These are phyloP conservation scores for Lasiodiplodia theobromae DNA, from an alignment of 2,329 filamentous ascomycete species.

Conservation along the genomic window DNA sequence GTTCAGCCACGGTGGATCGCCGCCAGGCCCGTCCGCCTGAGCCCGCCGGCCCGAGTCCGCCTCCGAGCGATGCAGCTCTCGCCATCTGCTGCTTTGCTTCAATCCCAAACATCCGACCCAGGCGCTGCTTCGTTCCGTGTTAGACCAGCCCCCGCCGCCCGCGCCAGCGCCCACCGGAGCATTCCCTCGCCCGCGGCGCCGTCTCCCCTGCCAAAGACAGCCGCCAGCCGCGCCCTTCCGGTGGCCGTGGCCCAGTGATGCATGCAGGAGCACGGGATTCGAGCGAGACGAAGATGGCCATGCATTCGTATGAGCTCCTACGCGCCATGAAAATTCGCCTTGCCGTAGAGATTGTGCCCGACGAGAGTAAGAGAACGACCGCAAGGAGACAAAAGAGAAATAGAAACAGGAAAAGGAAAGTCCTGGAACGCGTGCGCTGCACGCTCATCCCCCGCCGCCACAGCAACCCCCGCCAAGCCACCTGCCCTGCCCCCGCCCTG, in stretches of 20 bases:
- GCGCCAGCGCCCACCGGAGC: neutral
- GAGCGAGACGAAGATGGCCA: neutral
- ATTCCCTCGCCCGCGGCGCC: neutral
- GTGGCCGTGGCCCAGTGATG: neutral
- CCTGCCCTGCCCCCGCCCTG: neutral
- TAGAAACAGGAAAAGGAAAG: neutral
- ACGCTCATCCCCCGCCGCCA: neutral
- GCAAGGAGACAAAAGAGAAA: constrained; percentile 15
- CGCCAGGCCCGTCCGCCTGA: constrained; percentile 2
- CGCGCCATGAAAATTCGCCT: neutral
- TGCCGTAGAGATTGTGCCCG: constrained; percentile 8
- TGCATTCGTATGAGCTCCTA: constrained; percentile 22
- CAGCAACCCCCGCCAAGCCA: neutral
- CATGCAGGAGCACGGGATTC: constrained; percentile 2
- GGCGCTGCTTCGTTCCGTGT: neutral
- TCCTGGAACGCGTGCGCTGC: constrained; percentile 2
- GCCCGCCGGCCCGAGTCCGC: constrained; percentile 14
- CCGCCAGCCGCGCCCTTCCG: neutral
- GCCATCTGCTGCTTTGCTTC: neutral
- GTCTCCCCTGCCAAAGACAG: neutral
- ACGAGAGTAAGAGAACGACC: constrained; percentile 10
- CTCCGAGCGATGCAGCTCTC: neutral
- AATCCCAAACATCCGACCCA: neutral
- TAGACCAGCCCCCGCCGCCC: neutral
- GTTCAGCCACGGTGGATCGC: neutral